Base-by-base conservation (phyloP, 441 rosid genomes). In the Adansonia grandidieri region DNA sequence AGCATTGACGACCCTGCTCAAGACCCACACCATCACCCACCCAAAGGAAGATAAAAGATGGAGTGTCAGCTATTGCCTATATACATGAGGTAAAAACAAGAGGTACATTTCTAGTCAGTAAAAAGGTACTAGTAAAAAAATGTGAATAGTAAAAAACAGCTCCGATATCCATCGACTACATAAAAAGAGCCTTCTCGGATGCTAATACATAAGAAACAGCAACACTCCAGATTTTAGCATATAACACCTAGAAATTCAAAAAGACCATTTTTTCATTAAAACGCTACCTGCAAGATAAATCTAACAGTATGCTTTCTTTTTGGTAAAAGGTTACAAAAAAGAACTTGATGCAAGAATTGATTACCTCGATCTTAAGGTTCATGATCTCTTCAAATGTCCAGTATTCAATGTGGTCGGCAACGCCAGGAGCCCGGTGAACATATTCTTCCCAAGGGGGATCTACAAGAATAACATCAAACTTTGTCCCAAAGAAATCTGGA, bases 381-480 rank as follows among this genome's bases (percentile, higher is more conserved):
- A 91, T 85, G 80, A 96, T 96, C 79, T 93, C 98, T 73, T 94
- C 98, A 88, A 93, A 92, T 71, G 94, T 90, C 99, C 99, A 96
- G 85, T 96, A 96, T 80, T 96, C 99, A 90, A 92, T 90, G 82
- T 93, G 94, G 87, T 96, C 99, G 72, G 97, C 92, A 78, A 91
- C 97, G 82, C 99, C 99, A 80, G 98, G 99, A 83, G 99, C 99
- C 56, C 98, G 89, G 81, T 96, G 99, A 80, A 93, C 99, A 84
- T 94, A 96, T 84, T 96, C 99, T 84, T 96, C 99, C 99, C 98
- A 96, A 13, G 98, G 99, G 54, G 98, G 99, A 68, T 96, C 99
- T 68, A 96, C 90, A 81, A 96, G 95, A 81, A 96, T 96, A 62
- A 96, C 99, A 85, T 96, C 99, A 76, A 96, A 96, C 90, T 94